A percentile compares a stretch with the other conserved stretches of the same genome.
Conservation (phyloP, 495 filamentous ascomycete species). For the Immersiella caudata region DNA sequence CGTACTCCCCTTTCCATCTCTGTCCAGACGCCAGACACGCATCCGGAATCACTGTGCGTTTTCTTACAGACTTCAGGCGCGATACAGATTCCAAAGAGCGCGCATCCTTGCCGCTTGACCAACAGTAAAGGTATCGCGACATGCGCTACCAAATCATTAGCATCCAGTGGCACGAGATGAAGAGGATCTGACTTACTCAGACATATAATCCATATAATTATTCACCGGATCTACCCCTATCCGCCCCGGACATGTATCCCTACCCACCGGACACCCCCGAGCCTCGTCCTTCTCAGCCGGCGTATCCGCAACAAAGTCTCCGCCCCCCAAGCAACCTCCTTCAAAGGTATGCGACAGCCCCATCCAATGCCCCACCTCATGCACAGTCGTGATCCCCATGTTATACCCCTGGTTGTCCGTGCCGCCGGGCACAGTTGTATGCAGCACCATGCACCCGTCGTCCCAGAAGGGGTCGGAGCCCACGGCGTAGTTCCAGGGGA, state of each 20-base stretch:
- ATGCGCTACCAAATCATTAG: no score
- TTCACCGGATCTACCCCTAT: not conserved
- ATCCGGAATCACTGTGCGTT: no score
- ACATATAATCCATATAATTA: constrained; percentile 3
- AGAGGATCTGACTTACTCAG: not conserved
- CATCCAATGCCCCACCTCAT: constrained; percentile 1
- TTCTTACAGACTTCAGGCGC: no score
- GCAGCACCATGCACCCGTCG: not conserved
- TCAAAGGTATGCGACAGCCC: not conserved
- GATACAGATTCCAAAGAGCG: no score
- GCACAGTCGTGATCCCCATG: not conserved
- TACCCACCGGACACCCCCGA: not conserved
- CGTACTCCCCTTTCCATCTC: no score
- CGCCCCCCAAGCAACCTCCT: not conserved
- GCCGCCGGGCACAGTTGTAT: not conserved
- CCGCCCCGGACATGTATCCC: not conserved
- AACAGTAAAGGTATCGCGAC: no score
- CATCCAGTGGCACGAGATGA: no score
- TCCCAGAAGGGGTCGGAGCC: not conserved
- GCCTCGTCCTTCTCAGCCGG: not conserved
- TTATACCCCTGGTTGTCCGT: not conserved
- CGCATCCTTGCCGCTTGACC: no score
- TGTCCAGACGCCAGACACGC: no score
- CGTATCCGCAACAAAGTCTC: not conserved
- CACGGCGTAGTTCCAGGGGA: not conserved